phyloP scores from a whole-genome alignment of 2,329 filamentous ascomycete species.

The Atkinsonella texensis region DNA sequence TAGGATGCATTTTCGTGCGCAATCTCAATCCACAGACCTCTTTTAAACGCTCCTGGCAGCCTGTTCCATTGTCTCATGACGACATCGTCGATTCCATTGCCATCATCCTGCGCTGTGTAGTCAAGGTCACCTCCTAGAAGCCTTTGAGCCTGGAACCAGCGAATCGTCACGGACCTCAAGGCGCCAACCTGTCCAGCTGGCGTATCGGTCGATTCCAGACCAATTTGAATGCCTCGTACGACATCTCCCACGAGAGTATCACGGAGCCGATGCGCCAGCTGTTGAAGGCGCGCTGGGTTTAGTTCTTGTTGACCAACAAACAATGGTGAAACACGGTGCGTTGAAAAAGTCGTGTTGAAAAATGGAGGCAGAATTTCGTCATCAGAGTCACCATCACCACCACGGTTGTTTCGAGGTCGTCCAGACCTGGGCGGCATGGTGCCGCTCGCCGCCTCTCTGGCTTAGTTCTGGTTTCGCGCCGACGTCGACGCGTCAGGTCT shows the following conservation, averaged over 20 bases:
- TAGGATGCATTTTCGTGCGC: conserved; percentile 41
- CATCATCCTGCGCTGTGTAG: conserved; percentile 9
- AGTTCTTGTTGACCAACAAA: conserved; percentile 32
- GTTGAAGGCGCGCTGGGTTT: conserved; percentile 24
- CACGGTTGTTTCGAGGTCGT: conserved; percentile 2
- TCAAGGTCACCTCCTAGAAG: conserved; percentile 19
- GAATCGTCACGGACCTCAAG: conserved; percentile 34
- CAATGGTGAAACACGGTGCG: conserved; percentile 42
- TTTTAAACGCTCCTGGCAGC: conserved; percentile 14
- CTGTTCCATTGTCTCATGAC: conserved; percentile 7
- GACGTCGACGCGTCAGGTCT: conserved; percentile 2
- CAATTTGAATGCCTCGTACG: conserved; percentile 47
- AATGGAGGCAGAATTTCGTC: conserved; percentile 27
- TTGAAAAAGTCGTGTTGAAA: conserved; percentile 48
- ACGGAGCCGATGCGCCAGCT: conserved; percentile 35
- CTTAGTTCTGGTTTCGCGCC: neutral
- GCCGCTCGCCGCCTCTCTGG: neutral
- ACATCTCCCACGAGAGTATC: conserved; percentile 46
- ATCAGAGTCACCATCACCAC: conserved; percentile 13
- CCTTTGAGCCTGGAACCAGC: conserved; percentile 28
- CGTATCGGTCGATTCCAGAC: conserved; percentile 30
- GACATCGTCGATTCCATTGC: conserved; percentile 9
- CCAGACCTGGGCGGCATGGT: conserved; percentile 5
- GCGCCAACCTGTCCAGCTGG: conserved; percentile 26
- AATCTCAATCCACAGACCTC: conserved; percentile 33